phyloP scores from a whole-genome alignment of 2,329 filamentous ascomycete species.

The Arthroderma uncinatum region DNA sequence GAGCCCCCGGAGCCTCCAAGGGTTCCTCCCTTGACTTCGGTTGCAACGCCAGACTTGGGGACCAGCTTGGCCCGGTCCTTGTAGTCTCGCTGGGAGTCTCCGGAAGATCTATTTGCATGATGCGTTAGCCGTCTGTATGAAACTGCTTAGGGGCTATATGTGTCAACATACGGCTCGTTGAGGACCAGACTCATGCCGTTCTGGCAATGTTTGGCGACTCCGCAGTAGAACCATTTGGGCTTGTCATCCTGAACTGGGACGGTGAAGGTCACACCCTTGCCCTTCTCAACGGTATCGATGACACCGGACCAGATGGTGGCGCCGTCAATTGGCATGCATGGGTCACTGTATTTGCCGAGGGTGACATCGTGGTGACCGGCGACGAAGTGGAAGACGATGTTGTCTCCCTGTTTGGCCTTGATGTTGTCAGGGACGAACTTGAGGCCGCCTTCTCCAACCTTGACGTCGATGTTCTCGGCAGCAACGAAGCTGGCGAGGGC shows the following conservation, averaged over 20 bases:
- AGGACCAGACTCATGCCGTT: conserved; percentile 43
- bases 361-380: conserved; percentile 11
- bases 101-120: conserved; percentile 2
- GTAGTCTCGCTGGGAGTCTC: conserved; percentile 8
- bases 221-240: conserved; percentile 44
- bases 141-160: not conserved
- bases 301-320: conserved; percentile 13
- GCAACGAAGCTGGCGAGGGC: conserved; percentile 5
- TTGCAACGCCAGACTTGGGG: conserved; percentile 4
- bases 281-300: conserved; percentile 9
- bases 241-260: conserved; percentile 37
- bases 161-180: conserved; percentile 34
- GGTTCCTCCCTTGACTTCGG: conserved; percentile 9
- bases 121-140: too few species aligned
- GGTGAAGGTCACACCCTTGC: conserved; percentile 28
- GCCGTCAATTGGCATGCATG: conserved; percentile 6
- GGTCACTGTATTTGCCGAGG: conserved; percentile 5
- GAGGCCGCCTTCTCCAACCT: conserved; percentile 10
- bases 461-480: conserved; percentile 9
- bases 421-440: conserved; percentile 8
- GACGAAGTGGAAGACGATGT: conserved; percentile 13
- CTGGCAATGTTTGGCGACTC: conserved; percentile 41
- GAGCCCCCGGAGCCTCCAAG: conserved; percentile 4
- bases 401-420: conserved; percentile 7
- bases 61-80: conserved; percentile 6